phyloP scores from a whole-genome alignment of 1,139 yeast genomes.

The Protomyces pachydermus region DNA sequence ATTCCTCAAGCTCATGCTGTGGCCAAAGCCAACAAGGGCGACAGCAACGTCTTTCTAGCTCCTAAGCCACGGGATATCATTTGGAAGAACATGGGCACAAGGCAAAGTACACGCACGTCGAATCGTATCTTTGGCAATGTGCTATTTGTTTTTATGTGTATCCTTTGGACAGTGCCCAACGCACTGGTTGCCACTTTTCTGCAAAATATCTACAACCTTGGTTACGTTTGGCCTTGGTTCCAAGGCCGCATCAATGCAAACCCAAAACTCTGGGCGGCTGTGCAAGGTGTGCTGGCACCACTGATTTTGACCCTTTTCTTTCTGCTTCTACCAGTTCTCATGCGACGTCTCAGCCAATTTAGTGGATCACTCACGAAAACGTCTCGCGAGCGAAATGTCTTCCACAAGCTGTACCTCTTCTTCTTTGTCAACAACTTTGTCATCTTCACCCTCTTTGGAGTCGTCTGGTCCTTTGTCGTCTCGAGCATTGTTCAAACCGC shows the following conservation, averaged over 20 bases:
- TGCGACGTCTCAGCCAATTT: constrained; percentile 42
- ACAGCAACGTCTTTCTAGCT: constrained; percentile 35
- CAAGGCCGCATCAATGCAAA: constrained; percentile 36
- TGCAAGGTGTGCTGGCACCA: constrained; percentile 45
- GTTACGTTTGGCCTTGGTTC: constrained; percentile 40
- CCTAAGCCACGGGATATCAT: constrained; percentile 42
- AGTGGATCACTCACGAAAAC: constrained; percentile 43
- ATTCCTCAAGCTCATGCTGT: constrained; percentile 31
- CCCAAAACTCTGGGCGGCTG: constrained; percentile 38
- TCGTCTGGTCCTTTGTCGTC: constrained; percentile 41
- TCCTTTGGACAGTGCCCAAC: constrained; percentile 44
- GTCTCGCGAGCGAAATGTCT: constrained; percentile 42
- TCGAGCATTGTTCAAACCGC: constrained; percentile 35
- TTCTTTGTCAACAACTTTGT: constrained; percentile 38
- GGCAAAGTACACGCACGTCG: constrained; percentile 36
- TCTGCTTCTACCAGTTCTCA: constrained; percentile 40
- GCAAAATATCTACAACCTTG: constrained; percentile 41
- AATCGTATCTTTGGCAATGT: constrained; percentile 41
- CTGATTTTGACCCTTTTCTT: constrained; percentile 40
- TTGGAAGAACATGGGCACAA: constrained; percentile 41
- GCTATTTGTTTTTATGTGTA: constrained; percentile 37
- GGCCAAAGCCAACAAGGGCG: constrained; percentile 24
- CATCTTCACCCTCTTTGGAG: constrained; percentile 40
- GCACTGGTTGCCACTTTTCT: constrained; percentile 44
- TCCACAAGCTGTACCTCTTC: constrained; percentile 41